Conservation (phyloP, 1,284 basidiomycete species). For the Leucoagaricus sp. region DNA sequence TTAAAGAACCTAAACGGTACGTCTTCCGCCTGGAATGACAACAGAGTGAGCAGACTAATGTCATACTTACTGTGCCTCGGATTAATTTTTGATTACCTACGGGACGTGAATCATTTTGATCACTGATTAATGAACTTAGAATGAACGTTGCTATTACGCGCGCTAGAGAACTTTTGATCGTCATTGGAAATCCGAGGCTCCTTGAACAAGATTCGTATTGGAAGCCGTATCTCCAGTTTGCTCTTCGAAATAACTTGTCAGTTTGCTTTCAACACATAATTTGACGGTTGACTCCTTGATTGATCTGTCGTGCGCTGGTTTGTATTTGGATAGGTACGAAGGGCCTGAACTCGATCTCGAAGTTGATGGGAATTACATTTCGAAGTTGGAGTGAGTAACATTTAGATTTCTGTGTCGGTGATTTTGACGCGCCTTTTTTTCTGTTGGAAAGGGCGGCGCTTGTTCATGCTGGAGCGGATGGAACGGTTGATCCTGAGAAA, state of each 20-base stretch:
- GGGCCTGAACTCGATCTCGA: slow-evolving; percentile 42
- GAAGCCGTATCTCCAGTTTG: slow-evolving; percentile 47
- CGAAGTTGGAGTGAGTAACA: slow-evolving; percentile 41
- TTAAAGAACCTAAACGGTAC: slow-evolving; percentile 46
- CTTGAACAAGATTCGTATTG: slow-evolving; percentile 46
- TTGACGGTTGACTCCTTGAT: no score
- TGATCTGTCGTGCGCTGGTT: background rate
- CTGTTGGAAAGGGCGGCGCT: slow-evolving; percentile 25
- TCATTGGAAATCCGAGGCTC: slow-evolving; percentile 43
- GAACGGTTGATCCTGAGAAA: slow-evolving; percentile 31
- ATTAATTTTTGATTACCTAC: background rate
- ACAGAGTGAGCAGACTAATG: no score
- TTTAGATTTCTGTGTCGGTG: slow-evolving; percentile 4
- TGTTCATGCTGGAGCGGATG: slow-evolving; percentile 20
- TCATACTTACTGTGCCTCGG: no score
- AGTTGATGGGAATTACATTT: slow-evolving; percentile 46
- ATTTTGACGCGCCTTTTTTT: background rate
- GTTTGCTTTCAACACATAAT: no score
- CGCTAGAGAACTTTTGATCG: slow-evolving; percentile 45
- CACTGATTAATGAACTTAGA: slow-evolving; percentile 22
- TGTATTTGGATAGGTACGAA: slow-evolving; percentile 33
- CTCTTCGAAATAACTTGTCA: slow-evolving; percentile 42
- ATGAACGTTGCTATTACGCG: slow-evolving; percentile 53
- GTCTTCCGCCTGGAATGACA: no score
- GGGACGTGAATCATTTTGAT: background rate